Conservation (phyloP, 164 flowering plant genomes). For the Vitis amurensis region DNA sequence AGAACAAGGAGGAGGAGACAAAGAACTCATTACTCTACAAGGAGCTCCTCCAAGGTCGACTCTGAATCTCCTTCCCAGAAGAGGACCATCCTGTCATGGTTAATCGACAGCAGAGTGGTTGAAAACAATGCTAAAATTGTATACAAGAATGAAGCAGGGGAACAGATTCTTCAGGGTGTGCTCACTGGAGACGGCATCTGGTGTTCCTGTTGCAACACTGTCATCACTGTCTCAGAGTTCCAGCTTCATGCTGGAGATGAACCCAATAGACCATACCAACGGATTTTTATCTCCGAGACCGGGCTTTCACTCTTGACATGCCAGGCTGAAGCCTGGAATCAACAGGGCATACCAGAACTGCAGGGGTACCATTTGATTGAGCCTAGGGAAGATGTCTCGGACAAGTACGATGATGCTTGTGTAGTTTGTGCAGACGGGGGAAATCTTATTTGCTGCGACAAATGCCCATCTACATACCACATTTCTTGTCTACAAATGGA, state of each 20-base stretch:
- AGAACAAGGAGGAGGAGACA: neutral
- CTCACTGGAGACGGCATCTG: constrained; percentile 19
- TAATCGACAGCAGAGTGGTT: constrained; percentile 14
- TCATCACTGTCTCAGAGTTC: constrained; percentile 19
- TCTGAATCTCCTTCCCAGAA: neutral
- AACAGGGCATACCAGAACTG: neutral
- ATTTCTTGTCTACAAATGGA: constrained; percentile 17
- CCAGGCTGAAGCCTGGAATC: constrained; percentile 19
- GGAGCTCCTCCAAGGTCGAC: too few relatives aligned
- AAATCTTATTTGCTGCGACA: constrained; percentile 31
- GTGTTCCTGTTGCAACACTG: constrained; percentile 23
- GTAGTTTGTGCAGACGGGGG: constrained; percentile 47
- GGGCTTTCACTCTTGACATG: constrained; percentile 6
- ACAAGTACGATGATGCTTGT: constrained; percentile 34
- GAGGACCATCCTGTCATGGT: constrained; percentile 27
- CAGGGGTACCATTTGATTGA: neutral
- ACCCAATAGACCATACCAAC: constrained; percentile 12
- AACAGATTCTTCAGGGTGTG: constrained; percentile 1
- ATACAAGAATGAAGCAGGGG: neutral
- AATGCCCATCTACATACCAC: constrained; percentile 34
- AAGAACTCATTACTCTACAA: too few relatives aligned
- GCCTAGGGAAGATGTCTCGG: neutral
- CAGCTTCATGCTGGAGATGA: constrained; percentile 17
- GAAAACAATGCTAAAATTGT: constrained; percentile 5
- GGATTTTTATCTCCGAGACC: constrained; percentile 1